A percentile compares a stretch with the other conserved stretches of the same genome.
phyloP scores from a whole-genome alignment of 768 basidiomycete genomes.

The Agrocybe pediades region DNA sequence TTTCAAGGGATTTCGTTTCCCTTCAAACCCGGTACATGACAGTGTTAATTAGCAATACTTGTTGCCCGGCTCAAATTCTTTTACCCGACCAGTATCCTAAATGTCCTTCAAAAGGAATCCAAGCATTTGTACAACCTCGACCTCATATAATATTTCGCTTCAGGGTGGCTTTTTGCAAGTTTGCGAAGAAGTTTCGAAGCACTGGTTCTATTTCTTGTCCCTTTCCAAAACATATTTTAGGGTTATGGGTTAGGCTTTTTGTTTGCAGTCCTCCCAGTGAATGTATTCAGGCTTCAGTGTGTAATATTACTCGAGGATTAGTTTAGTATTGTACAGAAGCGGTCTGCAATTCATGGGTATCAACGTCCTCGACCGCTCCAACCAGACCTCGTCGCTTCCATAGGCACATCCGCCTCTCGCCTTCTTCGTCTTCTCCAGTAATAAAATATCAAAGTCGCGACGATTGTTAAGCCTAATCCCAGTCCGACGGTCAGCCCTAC shows the following conservation, averaged over 20 bases:
- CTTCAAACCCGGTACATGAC: too few relatives aligned
- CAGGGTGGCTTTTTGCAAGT: too few relatives aligned
- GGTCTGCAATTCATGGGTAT: constrained; percentile 1
- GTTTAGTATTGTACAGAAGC: not conserved
- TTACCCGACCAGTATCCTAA: too few relatives aligned
- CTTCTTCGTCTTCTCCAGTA: constrained; percentile 27
- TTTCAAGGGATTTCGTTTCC: not conserved
- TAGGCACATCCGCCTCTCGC: constrained; percentile 6
- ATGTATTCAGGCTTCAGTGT: not conserved
- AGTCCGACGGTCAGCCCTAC: constrained; percentile 37
- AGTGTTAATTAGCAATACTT: not conserved
- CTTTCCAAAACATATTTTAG: too few relatives aligned
- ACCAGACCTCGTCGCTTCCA: constrained; percentile 9
- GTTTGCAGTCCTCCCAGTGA: too few relatives aligned
- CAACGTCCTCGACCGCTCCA: constrained; percentile 6
- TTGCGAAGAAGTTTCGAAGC: too few relatives aligned
- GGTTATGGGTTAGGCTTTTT: too few relatives aligned
- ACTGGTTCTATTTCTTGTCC: too few relatives aligned
- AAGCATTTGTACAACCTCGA: too few relatives aligned
- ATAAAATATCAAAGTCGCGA: constrained; percentile 22
- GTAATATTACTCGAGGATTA: not conserved
- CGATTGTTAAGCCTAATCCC: constrained; percentile 32
- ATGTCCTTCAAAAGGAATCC: too few relatives aligned
- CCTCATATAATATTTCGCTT: too few relatives aligned
- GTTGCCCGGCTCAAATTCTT: not conserved